Base-by-base conservation (phyloP, 1,139 yeast genomes). In the Yamadazyma triangularis region DNA sequence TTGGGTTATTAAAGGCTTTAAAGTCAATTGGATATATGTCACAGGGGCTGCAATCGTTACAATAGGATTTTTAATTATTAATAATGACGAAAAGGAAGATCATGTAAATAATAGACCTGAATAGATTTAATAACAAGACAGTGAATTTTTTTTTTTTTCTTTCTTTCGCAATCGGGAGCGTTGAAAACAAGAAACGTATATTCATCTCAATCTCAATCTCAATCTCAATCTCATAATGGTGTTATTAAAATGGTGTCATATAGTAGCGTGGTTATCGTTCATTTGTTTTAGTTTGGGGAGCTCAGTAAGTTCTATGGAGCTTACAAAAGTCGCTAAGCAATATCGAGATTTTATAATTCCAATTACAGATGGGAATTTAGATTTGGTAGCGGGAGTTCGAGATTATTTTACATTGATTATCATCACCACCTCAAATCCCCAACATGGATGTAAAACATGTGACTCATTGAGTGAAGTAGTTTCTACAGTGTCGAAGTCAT, bases 11-110 rank as follows among this genome's bases (percentile, higher is more conserved):
- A 82, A 84, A 49, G 76, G 75, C 22, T 78, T 83, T 42, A 53
- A 62, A 23, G 70, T 85, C 42, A 72, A 84, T 24, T 44, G 69
- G 36, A 51, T 77, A 37, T 91, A 91, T 52, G 60, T 83, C 15
- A 49, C 81, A 25, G 97, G 97, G 1, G 97, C 98, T 0, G 50
- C 60, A 2, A 64, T 87, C 31, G 94, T 91, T 26, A 77, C 89
- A 24, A 60, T 78, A 27, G 91, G 97, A 1, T 91, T 91, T 52
- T 74, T 88, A 45, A 77, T 84, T 31, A 81, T 91, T 29, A 89
- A 89, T 55, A 76, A 70, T 42, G 87, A 80, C 44, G 95, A 87
- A 41, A 76, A 78, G 46, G 70, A 64, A 12, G 89, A 79, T 33
- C 64, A 63, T 39, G 58, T 39, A 2, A 29, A 29, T 10, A 10